Conservation (phyloP, 495 filamentous ascomycete species). For the Neurospora intermedia region DNA sequence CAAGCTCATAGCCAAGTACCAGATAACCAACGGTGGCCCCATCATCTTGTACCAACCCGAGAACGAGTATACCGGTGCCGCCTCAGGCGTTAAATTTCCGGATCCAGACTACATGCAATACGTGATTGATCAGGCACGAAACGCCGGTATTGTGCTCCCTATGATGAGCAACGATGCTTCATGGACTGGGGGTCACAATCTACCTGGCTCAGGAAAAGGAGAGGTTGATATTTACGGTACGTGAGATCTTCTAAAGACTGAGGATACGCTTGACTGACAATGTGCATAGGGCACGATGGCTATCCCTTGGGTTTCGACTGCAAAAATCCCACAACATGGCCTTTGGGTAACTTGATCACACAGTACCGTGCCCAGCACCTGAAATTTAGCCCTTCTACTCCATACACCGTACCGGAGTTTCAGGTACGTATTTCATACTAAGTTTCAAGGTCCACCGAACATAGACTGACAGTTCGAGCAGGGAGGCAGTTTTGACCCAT, state of each 20-base stretch:
- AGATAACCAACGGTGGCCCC: slow-evolving; percentile 71
- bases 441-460: background rate
- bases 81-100: slow-evolving; percentile 27
- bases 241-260: background rate
- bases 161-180: slow-evolving; percentile 65
- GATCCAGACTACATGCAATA: slow-evolving; percentile 58
- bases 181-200: slow-evolving; percentile 44
- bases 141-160: slow-evolving; percentile 62
- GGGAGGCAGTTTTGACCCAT: slow-evolving; percentile 66
- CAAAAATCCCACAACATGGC: slow-evolving; percentile 41
- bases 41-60: slow-evolving; percentile 71
- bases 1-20: slow-evolving; percentile 55
- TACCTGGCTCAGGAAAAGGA: slow-evolving; percentile 52
- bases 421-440: slow-evolving; percentile 3
- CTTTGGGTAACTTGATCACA: slow-evolving; percentile 33
- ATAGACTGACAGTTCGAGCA: slow-evolving; percentile 39
- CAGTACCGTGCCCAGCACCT: slow-evolving; percentile 17
- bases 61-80: slow-evolving; percentile 49
- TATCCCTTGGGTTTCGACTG: slow-evolving; percentile 64
- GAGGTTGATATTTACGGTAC: slow-evolving; percentile 58
- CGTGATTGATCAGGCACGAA: slow-evolving; percentile 54
- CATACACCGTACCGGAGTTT: slow-evolving; percentile 55
- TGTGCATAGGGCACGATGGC: slow-evolving; percentile 46
- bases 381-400: slow-evolving; percentile 40
- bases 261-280: background rate